Evolutionary conservation across 2,329 filamentous ascomycete genomes (phyloP), one percentile per base, ranked within the genome.

Genomic region (Alternaria solani): DNA sequence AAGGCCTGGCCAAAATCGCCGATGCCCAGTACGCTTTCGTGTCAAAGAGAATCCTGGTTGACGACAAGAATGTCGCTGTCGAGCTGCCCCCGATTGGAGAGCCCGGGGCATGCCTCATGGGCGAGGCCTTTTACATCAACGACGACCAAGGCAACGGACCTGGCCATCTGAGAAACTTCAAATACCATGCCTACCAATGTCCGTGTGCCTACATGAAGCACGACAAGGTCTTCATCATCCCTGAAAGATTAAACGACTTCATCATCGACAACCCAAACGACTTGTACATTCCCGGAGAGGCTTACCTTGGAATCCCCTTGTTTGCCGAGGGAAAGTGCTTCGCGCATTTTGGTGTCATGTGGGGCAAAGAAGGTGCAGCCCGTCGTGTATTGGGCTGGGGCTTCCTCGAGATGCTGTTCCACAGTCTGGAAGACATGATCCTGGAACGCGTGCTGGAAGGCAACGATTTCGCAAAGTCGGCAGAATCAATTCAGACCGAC

Each of bases 261-360:
- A 83, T 86, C 47, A 82, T 84, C 26, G 81, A 87, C 64, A 89
- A 89, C 65, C 87, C 87, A 5, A 89, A 89, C 68, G 75, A 81
- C 51, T 76, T 90, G 12, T 85, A 88, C 0, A 85, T 88, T 28
- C 81, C 85, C 2, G 86, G 85, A 32, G 89, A 91, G 68, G 87
- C 88, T 3, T 91, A 90, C 70, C 81, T 92, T 36, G 88, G 87
- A 7, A 81, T 91, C 14, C 89, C 89, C 0, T 79, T 92, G 2
- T 90, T 88, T 65, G 83, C 85, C 4, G 84, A 87, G 42, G 87
- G 85, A 32, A 90, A 88, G 73, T 90, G 87, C 71, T 86, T 90
- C 67, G 89, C 87, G 23, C 87, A 91, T 75, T 88, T 92, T 70
- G 89, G 89, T n/a, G 81, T 89, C 73, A 88, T 91, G 82, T 92